Conservation (phyloP, 495 filamentous ascomycete species). For the Penicillium antarcticum region DNA sequence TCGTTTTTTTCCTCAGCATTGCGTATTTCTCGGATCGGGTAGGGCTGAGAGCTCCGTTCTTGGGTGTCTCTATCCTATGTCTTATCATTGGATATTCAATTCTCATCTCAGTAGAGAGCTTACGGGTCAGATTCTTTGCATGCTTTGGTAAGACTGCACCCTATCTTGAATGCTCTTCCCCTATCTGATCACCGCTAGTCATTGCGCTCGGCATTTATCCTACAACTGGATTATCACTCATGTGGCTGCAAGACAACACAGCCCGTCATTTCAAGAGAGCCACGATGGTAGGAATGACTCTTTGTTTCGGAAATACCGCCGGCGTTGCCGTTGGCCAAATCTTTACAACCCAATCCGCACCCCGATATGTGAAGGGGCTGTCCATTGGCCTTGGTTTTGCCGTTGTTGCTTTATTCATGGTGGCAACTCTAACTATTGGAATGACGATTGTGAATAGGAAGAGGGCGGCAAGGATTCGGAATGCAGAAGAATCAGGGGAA, state of each 20-base stretch:
- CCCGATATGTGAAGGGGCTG: constrained; percentile 6
- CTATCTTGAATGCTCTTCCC: too few species aligned
- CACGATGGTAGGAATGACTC: constrained; percentile 14
- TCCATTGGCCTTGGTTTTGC: constrained; percentile 8
- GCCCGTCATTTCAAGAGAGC: constrained; percentile 16
- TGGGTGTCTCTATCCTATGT: constrained; percentile 11
- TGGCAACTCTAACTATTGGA: constrained; percentile 2
- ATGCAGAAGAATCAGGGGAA: constrained; percentile 7
- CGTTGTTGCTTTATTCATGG: constrained; percentile 10
- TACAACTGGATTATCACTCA: constrained; percentile 12
- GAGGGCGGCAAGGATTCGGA: constrained; percentile 2
- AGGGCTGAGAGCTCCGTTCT: constrained; percentile 8
- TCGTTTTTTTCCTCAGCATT: constrained; percentile 6
- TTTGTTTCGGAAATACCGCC: constrained; percentile 14
- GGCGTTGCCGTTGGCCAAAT: constrained; percentile 16
- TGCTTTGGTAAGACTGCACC: constrained; percentile 7
- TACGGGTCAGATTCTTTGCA: constrained; percentile 11
- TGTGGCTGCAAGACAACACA: constrained; percentile 18
- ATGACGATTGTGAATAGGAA: constrained; percentile 8
- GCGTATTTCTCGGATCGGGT: constrained; percentile 8
- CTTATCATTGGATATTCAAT: constrained; percentile 15
- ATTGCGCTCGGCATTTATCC: constrained; percentile 16
- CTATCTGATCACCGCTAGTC: background rate
- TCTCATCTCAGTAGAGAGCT: constrained; percentile 10
- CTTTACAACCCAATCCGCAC: constrained; percentile 9